Conservation (phyloP, 108 stramenopile genomes). For the Epithemia pelagica region DNA sequence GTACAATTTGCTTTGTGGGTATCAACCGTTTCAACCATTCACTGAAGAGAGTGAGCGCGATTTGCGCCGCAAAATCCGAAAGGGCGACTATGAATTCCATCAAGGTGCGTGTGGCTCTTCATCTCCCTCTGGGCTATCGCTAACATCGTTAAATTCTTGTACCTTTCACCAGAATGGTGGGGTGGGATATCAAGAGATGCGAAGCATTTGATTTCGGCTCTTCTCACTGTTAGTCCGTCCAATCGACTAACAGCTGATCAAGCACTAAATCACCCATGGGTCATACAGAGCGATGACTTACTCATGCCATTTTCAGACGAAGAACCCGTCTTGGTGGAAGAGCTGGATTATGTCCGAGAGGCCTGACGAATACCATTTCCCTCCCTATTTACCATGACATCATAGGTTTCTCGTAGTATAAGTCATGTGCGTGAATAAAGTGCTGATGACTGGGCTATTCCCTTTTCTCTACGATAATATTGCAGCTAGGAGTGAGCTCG, state of each 20-base stretch:
- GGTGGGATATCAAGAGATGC: slow-evolving; percentile 71
- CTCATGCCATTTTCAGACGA: too few relatives aligned
- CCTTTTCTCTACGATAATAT: too few relatives aligned
- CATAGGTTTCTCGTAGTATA: too few relatives aligned
- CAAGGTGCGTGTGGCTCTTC: slow-evolving; percentile 10
- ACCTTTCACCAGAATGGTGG: slow-evolving; percentile 61
- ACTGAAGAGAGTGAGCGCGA: slow-evolving; percentile 91
- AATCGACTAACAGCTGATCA: slow-evolving; percentile 53
- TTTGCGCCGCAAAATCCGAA: slow-evolving; percentile 88
- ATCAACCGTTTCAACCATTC: slow-evolving; percentile 91
- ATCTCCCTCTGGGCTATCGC: too few relatives aligned
- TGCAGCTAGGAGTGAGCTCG: too few relatives aligned
- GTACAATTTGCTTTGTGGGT: slow-evolving; percentile 91
- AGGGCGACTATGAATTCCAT: slow-evolving; percentile 83
- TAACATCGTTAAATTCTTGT: not conserved
- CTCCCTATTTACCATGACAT: too few relatives aligned
- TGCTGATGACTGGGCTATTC: too few relatives aligned
- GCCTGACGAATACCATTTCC: too few relatives aligned
- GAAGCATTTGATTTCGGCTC: slow-evolving; percentile 61
- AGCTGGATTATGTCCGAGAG: too few relatives aligned
- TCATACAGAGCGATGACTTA: slow-evolving; percentile 36
- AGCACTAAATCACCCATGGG: slow-evolving; percentile 78
- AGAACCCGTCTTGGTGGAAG: too few relatives aligned
- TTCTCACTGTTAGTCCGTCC: slow-evolving; percentile 67
- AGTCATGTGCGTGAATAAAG: too few relatives aligned